A percentile compares a stretch with the other conserved stretches of the same genome.
These are phyloP conservation scores for Tetracladium setigerum DNA, from an alignment of 495 filamentous ascomycete species.

Conservation along the genomic window DNA sequence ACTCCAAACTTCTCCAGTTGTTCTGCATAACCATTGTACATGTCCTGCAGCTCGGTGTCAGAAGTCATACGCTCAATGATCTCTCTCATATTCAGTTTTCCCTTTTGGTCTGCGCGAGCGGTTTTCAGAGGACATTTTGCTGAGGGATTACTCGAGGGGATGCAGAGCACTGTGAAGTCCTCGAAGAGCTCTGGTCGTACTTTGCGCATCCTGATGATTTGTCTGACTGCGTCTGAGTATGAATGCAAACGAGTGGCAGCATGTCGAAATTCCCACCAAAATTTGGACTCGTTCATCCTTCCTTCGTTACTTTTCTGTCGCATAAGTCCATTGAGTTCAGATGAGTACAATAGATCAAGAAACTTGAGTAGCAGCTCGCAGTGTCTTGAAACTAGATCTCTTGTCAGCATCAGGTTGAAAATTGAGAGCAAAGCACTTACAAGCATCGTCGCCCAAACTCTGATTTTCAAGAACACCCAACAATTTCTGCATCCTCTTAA, in stretches of 20 bases:
- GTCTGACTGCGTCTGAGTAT: slow-evolving; percentile 7
- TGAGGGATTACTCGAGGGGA: slow-evolving; percentile 8
- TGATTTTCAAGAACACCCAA: background rate
- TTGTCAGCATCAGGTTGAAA: background rate
- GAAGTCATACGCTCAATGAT: slow-evolving; percentile 6
- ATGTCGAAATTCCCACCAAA: slow-evolving; percentile 13
- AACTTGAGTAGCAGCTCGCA: slow-evolving; percentile 1
- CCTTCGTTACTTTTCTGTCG: background rate
- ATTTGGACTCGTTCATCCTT: background rate
- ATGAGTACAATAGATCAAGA: background rate
- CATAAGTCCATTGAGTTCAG: slow-evolving; percentile 1
- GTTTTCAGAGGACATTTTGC: background rate
- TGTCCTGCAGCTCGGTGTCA: background rate
- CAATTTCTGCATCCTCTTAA: background rate
- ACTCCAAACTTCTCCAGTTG: slow-evolving; percentile 1
- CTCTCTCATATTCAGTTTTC: background rate
- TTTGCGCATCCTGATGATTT: slow-evolving; percentile 4
- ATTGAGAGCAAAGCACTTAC: slow-evolving; percentile 2
- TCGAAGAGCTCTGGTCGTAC: slow-evolving; percentile 19
- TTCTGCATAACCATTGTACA: background rate
- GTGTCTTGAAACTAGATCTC: background rate
- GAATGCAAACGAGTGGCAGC: slow-evolving; percentile 14
- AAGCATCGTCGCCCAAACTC: slow-evolving; percentile 1
- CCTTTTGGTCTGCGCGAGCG: background rate
- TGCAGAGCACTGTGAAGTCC: slow-evolving; percentile 5